Conservation (phyloP, 148 eudicot species). For the Rhododendron molle region DNA sequence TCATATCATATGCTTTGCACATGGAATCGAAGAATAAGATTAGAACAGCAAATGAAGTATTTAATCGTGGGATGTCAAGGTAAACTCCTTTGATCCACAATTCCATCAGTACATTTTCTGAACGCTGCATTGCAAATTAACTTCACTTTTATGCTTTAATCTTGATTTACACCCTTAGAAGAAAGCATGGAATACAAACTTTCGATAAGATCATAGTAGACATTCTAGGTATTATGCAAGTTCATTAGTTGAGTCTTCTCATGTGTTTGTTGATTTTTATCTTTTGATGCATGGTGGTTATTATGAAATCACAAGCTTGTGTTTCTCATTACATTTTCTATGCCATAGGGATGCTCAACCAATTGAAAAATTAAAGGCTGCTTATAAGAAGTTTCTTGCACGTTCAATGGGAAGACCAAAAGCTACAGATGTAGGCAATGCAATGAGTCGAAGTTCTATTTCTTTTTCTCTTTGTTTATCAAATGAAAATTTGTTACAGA, state of each 20-base stretch:
- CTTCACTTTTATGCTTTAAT: neutral
- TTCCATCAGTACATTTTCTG: neutral
- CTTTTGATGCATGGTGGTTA: neutral
- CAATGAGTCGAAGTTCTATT: neutral
- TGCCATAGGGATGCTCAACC: slow-evolving; percentile 46
- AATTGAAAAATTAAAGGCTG: slow-evolving; percentile 24
- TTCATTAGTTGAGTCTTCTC: neutral
- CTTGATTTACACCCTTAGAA: neutral
- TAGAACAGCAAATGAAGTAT: slow-evolving; percentile 77
- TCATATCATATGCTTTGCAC: slow-evolving; percentile 75
- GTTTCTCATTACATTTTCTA: slow-evolving; percentile 3
- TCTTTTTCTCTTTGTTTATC: slow-evolving; percentile 4
- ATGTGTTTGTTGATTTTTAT: neutral
- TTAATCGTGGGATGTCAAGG: slow-evolving; percentile 72
- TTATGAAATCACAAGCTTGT: slow-evolving; percentile 4
- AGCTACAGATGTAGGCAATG: slow-evolving; percentile 50
- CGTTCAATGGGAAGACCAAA: slow-evolving; percentile 68
- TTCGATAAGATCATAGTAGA: neutral
- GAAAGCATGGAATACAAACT: slow-evolving; percentile 5
- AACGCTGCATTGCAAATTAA: neutral
- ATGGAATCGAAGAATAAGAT: slow-evolving; percentile 73
- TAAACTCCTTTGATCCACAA: slow-evolving; percentile 22
- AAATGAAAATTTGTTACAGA: slow-evolving; percentile 1
- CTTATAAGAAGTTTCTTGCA: slow-evolving; percentile 24
- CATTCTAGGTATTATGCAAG: neutral